Evolutionary conservation across 75 land plant genomes (phyloP).

Genomic region (Pinus taeda): DNA sequence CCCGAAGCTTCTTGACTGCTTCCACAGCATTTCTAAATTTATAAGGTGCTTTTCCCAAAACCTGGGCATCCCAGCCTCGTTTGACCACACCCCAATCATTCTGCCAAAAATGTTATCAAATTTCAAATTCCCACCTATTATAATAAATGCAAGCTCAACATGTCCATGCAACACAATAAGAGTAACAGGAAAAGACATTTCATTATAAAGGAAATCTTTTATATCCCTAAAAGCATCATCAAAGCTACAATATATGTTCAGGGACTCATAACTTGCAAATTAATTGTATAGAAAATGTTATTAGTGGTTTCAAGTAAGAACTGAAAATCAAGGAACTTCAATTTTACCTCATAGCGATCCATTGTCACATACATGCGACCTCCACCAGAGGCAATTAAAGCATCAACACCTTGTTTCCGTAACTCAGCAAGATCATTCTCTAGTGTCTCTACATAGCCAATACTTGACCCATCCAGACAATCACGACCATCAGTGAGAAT

Average conservation of each 20-base stretch:
- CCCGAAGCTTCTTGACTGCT: constrained; percentile 85
- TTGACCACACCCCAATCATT: constrained; percentile 99
- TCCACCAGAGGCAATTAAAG: constrained; percentile 94
- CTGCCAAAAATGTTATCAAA: constrained; percentile 32
- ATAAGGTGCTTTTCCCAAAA: constrained; percentile 94
- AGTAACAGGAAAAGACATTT: background rate
- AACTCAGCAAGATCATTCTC: constrained; percentile 72
- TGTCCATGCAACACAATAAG: background rate
- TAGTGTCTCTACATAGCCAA: constrained; percentile 77
- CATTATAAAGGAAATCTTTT: background rate
- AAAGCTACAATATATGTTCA: background rate
- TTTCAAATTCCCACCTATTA: background rate
- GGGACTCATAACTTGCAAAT: background rate
- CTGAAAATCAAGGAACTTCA: background rate
- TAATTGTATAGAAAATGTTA: background rate
- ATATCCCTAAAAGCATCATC: background rate
- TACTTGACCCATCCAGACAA: constrained; percentile 92
- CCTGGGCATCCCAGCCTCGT: constrained; percentile 99
- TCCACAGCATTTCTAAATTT: constrained; percentile 79
- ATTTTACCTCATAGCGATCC: constrained; percentile 96
- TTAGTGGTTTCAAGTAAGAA: background rate
- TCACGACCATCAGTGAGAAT: constrained; percentile 97
- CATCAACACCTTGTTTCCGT: constrained; percentile 80
- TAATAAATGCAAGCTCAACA: too few species aligned
- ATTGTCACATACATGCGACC: constrained; percentile 99